A percentile compares a stretch with the other conserved stretches of the same genome.
phyloP scores from a whole-genome alignment of 2,329 filamentous ascomycete genomes.

The Penicillium sp. region DNA sequence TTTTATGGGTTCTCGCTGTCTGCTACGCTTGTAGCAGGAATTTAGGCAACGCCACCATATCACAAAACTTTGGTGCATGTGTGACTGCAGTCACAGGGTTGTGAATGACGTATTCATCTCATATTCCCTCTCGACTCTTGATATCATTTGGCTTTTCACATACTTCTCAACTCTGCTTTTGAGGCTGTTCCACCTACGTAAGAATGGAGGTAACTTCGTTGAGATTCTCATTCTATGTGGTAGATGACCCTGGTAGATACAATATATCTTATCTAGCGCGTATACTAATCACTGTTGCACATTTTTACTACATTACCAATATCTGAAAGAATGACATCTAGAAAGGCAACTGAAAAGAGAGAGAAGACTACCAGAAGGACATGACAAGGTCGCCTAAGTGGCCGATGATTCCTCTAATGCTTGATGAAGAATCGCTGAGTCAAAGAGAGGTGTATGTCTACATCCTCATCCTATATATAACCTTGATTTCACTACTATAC shows the following conservation, averaged over 20 bases:
- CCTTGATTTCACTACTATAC: no score
- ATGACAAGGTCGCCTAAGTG: no score
- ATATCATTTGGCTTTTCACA: no score
- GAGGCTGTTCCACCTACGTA: not conserved
- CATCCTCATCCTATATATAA: no score
- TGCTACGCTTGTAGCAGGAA: slow-evolving; percentile 7
- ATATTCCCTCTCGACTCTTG: not conserved
- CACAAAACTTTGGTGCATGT: not conserved
- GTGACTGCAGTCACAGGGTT: not conserved
- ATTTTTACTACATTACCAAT: no score
- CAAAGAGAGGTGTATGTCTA: no score
- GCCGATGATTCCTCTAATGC: no score
- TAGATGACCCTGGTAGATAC: not conserved
- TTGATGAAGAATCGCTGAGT: no score
- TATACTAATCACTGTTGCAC: no score
- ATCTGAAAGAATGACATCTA: no score
- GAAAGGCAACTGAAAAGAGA: no score
- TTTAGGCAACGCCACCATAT: not conserved
- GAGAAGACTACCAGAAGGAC: no score
- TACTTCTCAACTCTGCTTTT: not conserved
- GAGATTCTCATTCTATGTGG: not conserved
- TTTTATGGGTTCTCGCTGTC: slow-evolving; percentile 30
- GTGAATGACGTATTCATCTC: not conserved
- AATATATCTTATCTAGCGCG: not conserved
- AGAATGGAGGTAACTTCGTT: not conserved